These are phyloP conservation scores for Glycine latifolia DNA, from an alignment of 306 rosid genomes.

Conservation along the genomic window DNA sequence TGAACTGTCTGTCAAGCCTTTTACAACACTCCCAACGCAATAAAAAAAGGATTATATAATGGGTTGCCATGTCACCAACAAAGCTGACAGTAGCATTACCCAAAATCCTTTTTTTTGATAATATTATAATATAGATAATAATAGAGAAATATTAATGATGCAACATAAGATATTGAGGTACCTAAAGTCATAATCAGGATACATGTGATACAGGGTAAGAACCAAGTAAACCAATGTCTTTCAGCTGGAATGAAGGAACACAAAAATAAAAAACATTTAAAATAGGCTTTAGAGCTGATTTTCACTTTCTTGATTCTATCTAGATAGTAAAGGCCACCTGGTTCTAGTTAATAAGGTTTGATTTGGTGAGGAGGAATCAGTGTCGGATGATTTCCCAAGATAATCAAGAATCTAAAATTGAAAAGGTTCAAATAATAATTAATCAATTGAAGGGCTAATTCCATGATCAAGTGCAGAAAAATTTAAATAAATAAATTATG, in stretches of 20 bases:
- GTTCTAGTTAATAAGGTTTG: constrained; percentile 70
- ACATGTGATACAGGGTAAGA: constrained; percentile 89
- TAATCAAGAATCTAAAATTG: constrained; percentile 78
- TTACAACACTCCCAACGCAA: constrained; percentile 95
- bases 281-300: constrained; percentile 38
- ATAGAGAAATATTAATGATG: not conserved
- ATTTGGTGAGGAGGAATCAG: constrained; percentile 75
- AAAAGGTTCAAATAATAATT: constrained; percentile 16
- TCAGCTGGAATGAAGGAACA: constrained; percentile 75
- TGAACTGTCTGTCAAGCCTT: constrained; percentile 98
- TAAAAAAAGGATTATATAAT: constrained; percentile 71
- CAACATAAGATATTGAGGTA: constrained; percentile 61
- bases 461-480: not conserved
- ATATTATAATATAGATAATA: not conserved
- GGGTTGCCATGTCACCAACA: constrained; percentile 98
- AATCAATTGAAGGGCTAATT: not conserved
- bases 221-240: constrained; percentile 92
- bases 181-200: constrained; percentile 99
- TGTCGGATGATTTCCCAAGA: constrained; percentile 83
- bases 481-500: no score
- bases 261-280: constrained; percentile 42
- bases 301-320: constrained; percentile 48
- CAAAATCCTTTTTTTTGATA: constrained; percentile 74
- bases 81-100: constrained; percentile 99
- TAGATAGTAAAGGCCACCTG: constrained; percentile 62